These are phyloP conservation scores for Cymbidium sinense DNA, from an alignment of 106 monocot species.

Conservation along the genomic window DNA sequence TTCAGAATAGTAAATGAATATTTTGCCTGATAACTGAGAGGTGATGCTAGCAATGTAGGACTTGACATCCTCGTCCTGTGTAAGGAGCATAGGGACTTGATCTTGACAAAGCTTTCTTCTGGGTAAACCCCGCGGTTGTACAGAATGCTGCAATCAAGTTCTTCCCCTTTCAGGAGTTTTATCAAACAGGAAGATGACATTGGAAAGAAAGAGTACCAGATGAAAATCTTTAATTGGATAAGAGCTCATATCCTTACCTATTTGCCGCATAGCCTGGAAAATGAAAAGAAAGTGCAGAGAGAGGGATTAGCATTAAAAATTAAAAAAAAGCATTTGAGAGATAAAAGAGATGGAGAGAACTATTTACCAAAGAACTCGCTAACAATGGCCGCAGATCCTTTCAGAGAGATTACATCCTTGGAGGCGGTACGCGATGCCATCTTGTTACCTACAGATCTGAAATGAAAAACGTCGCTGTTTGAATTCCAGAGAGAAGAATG, in stretches of 20 bases:
- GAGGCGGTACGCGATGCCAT: slow-evolving; percentile 82
- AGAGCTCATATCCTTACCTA: slow-evolving; percentile 36
- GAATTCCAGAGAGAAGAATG: too few species aligned
- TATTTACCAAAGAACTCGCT: slow-evolving; percentile 94
- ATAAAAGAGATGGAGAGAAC: neutral
- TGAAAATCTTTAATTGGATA: neutral
- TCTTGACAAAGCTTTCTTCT: slow-evolving; percentile 85
- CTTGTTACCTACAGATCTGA: neutral
- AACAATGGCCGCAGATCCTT: slow-evolving; percentile 92
- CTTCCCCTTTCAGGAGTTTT: neutral
- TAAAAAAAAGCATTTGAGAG: neutral
- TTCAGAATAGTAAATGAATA: neutral
- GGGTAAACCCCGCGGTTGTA: slow-evolving; percentile 95
- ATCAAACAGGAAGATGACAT: neutral
- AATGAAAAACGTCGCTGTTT: too few species aligned
- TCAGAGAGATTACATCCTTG: slow-evolving; percentile 95
- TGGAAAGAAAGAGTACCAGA: neutral
- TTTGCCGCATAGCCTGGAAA: slow-evolving; percentile 87
- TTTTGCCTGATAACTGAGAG: slow-evolving; percentile 69
- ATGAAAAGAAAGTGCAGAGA: neutral
- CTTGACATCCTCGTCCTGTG: slow-evolving; percentile 85
- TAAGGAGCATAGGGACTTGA: slow-evolving; percentile 91
- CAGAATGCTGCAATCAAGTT: slow-evolving; percentile 48
- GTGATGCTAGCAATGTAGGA: slow-evolving; percentile 73
- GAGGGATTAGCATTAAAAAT: neutral